Conservation (phyloP, 2,329 filamentous ascomycete genomes). For the Daldinia eschscholtzii region DNA sequence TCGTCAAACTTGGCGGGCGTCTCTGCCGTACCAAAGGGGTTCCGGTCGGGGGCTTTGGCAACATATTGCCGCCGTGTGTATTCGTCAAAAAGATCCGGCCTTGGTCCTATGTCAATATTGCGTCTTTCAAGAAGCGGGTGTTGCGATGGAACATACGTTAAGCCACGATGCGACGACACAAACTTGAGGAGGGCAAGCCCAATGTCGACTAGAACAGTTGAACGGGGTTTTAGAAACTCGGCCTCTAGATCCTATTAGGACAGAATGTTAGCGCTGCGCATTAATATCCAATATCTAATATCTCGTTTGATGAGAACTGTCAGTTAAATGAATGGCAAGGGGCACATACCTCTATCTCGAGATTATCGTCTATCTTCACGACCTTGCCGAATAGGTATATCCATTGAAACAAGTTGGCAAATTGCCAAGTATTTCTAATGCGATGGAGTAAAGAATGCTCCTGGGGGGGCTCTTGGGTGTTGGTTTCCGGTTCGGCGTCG, state of each 20-base stretch:
- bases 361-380: constrained; percentile 88
- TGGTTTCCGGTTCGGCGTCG: constrained; percentile 57
- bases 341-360: constrained; percentile 85
- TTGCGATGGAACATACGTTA: constrained; percentile 76
- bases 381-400: constrained; percentile 90
- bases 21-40: constrained; percentile 87
- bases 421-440: constrained; percentile 94
- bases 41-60: constrained; percentile 80
- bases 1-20: constrained; percentile 79
- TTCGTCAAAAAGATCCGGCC: constrained; percentile 89
- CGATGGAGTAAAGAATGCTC: constrained; percentile 67
- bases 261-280: constrained; percentile 18
- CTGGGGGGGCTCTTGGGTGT: constrained; percentile 42
- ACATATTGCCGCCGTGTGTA: constrained; percentile 91
- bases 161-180: constrained; percentile 90
- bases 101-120: constrained; percentile 55
- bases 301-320: background rate
- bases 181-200: constrained; percentile 90
- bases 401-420: constrained; percentile 93
- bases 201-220: constrained; percentile 81
- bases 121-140: constrained; percentile 32
- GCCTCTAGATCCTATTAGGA: constrained; percentile 80
- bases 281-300: background rate
- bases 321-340: background rate
- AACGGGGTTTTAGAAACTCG: constrained; percentile 86